phyloP scores from a whole-genome alignment of 805 yeast genomes.

The Spathaspora sp. region DNA sequence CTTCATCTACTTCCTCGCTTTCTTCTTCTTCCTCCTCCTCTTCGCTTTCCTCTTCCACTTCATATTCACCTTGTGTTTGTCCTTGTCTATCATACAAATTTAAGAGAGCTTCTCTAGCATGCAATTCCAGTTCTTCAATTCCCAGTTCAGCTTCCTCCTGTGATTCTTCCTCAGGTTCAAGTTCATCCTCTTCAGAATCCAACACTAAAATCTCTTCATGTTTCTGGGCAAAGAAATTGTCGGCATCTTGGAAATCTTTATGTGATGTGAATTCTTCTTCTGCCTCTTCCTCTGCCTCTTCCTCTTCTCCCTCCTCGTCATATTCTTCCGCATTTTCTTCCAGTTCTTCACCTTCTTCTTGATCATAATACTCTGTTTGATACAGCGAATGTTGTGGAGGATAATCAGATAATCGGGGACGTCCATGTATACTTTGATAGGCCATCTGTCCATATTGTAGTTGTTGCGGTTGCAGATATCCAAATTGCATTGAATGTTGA shows the following conservation, averaged over 20 bases:
- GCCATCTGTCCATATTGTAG: neutral
- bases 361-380: conserved; percentile 3
- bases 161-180: conserved; percentile 2
- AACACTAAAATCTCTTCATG: conserved; percentile 12
- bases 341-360: conserved; percentile 8
- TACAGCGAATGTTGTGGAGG: neutral
- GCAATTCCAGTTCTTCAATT: neutral
- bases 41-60: conserved; percentile 1
- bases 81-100: neutral
- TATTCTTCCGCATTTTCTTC: conserved; percentile 8
- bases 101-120: neutral
- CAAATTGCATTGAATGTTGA: neutral
- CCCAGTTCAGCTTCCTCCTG: conserved; percentile 1
- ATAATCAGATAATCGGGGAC: conserved; percentile 8
- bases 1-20: neutral
- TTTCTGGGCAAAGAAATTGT: neutral
- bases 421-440: conserved; percentile 5
- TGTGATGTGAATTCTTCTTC: conserved; percentile 4
- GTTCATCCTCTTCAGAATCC: conserved; percentile 4
- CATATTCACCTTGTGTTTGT: conserved; percentile 2
- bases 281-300: conserved; percentile 4
- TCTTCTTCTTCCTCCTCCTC: neutral
- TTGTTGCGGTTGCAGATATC: conserved; percentile 3
- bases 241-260: conserved; percentile 5
- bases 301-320: conserved; percentile 4